Conservation (phyloP, 805 yeast genomes). For the Starmerella floris region DNA sequence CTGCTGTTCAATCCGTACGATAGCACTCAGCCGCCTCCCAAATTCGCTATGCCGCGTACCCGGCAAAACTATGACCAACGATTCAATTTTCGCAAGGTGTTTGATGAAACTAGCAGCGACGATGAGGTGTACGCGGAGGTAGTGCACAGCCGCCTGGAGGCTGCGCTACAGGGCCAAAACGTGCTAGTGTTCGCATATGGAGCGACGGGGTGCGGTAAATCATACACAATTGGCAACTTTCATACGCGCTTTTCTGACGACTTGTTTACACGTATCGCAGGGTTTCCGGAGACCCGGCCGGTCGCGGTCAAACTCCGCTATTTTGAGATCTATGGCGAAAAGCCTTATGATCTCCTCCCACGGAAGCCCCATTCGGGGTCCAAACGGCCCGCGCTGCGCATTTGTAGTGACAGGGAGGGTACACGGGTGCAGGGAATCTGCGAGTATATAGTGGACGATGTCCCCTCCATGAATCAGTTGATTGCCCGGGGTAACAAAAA, state of each 20-base stretch:
- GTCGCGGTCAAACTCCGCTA: constrained; percentile 29
- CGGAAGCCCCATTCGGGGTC: constrained; percentile 30
- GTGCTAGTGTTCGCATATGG: constrained; percentile 93
- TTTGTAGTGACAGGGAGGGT: not conserved
- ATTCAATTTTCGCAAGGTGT: constrained; percentile 21
- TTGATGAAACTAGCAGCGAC: constrained; percentile 55
- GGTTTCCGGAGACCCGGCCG: not conserved
- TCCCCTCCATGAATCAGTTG: constrained; percentile 21
- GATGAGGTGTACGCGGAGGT: constrained; percentile 53
- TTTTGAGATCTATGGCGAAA: constrained; percentile 83
- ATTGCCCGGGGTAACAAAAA: constrained; percentile 14
- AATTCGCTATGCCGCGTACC: not conserved
- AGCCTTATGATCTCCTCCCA: constrained; percentile 61
- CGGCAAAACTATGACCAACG: not conserved
- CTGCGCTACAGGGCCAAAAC: constrained; percentile 70
- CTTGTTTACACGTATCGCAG: constrained; percentile 24
- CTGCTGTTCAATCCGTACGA: not conserved
- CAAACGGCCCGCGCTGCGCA: not conserved
- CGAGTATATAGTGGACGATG: constrained; percentile 39
- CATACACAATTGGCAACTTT: constrained; percentile 78
- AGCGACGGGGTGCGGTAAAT: constrained; percentile 94
- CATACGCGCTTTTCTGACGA: constrained; percentile 68
- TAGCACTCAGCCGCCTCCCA: not conserved
- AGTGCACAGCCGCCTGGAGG: constrained; percentile 39
- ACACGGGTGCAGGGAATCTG: constrained; percentile 53